Evolutionary conservation across 2,329 filamentous ascomycete species (phyloP), one percentile per base, ranked within the genome.

Genomic region (Aspergillus flavus): DNA sequence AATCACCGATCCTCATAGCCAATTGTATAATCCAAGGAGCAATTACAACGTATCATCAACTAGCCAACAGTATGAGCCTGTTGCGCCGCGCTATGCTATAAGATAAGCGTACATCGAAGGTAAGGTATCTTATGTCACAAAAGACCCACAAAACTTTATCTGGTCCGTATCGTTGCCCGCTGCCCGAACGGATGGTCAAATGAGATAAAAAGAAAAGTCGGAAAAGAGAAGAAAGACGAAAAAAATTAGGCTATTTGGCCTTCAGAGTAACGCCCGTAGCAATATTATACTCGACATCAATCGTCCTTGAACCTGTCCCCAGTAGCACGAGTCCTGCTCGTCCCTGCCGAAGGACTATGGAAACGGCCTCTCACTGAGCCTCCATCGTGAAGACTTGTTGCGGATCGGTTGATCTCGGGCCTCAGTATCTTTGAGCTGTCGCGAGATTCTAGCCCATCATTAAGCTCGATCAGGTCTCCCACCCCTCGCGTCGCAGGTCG

Each of bases 391-490:
- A 66, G 57, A 32, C 58, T 69, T 11, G 68, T 63, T 11, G 57
- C 61, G 12, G 68, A 65, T 41, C 64, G 64, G 46, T 58, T 65
- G 34, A 67, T 58, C 14, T 70, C 68, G 9, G 67, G 53, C 50
- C 63, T 70, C 59, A 64, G 50, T 39, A 66, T 26, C 10, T 59
- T 69, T 12, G 71, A 69, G 7, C 71, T 68, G 34, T 63, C 65
- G 19, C 70, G 67, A n/a, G 68, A 69, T 55, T 76, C 74, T n/a
- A 74, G 64, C 1, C 75, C 70, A 63, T 79, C 78, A 43, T 80
- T 73, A 64, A 82, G 64, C 63, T 82, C 80, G 21, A 82, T 82
- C 32, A 82, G 67, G 66, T 82, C 80, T 11, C 78, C 78, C 58
- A 74, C 69, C 16, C 74, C 73, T 48, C 74, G 72, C 11, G 75